Base-by-base conservation (phyloP, 192 early-diverging fungal genomes). In the Coemansia sp. region DNA sequence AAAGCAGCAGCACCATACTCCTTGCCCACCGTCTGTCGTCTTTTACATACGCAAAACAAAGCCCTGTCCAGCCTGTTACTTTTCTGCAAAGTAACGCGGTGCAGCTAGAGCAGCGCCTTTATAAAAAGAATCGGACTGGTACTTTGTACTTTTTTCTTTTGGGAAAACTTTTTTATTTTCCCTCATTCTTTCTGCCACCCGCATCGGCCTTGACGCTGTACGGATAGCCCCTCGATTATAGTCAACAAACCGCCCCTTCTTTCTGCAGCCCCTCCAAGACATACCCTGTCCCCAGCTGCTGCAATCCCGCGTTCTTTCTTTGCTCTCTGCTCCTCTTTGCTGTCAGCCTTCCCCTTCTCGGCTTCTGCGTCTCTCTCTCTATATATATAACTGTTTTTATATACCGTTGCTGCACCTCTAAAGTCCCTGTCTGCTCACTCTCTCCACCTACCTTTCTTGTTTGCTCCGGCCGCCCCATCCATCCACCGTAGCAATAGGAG, bases 131-230 rank as follows among this genome's bases (percentile, higher is more conserved):
- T 13, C n/a, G 9, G 49, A 51, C 25, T 27, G 23, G 23, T 51
- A 22, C n/a, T n/a, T n/a, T n/a, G n/a, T n/a, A n/a, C n/a, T n/a
- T 32, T 27, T 51, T 51, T 51, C 5, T 16, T 51, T 25, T 51
- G 49, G 20, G 49, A 14, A 50, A 45, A 49, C 59, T 49, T 48
- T 60, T 60, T 60, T 50, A n/a, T n/a, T 10, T n/a, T 20, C 30
- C 34, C 55, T 34, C 6, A 9, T 51, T 51, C 49, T 51, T 27
- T 23, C 25, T 51, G 23, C 25, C 23, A 23, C 49, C 6, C 22
- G 22, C 25, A 51, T 13, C 39, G 13, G 39, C 39, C 39, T 16
- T 13, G 5, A 42, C 39, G 14, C 16, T 18, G 39, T 9, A 5
- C 14, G 39, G 16, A 42, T 42, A 42, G 16, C 39, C 6, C 8